These are phyloP conservation scores for Aurifilum marmelostoma DNA, from an alignment of 2,329 filamentous ascomycete species.

Conservation along the genomic window DNA sequence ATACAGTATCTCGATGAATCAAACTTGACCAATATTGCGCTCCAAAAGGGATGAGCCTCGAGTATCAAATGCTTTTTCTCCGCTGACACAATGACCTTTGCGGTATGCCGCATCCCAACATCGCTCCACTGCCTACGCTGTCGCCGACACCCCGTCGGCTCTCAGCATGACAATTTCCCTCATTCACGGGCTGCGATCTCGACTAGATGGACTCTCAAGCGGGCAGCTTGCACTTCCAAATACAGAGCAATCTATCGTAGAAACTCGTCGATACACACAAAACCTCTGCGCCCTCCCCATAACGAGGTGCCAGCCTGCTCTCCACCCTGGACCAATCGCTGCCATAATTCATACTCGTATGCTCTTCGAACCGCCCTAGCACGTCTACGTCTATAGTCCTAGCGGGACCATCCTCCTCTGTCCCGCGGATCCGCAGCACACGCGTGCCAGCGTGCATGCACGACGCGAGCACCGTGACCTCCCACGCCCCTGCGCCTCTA, in stretches of 20 bases:
- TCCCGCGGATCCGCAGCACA: constrained; percentile 55
- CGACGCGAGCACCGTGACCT: constrained; percentile 63
- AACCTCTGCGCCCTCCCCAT: constrained; percentile 36
- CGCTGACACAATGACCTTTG: neutral
- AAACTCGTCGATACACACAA: constrained; percentile 73
- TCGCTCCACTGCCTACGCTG: no score
- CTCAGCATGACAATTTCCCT: neutral
- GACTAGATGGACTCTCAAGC: neutral
- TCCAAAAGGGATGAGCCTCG: neutral
- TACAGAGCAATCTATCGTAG: constrained; percentile 71
- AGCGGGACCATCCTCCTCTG: neutral
- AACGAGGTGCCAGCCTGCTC: constrained; percentile 21
- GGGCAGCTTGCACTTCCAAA: constrained; percentile 55
- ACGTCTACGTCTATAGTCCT: constrained; percentile 57
- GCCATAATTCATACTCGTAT: constrained; percentile 94
- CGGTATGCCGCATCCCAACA: neutral
- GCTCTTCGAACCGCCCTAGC: constrained; percentile 76
- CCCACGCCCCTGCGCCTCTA: constrained; percentile 27
- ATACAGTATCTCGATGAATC: neutral
- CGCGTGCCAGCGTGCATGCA: constrained; percentile 91
- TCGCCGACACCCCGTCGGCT: neutral
- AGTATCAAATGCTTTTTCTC: no score
- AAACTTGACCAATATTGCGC: neutral
- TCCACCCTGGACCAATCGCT: constrained; percentile 64
- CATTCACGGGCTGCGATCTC: neutral